Base-by-base conservation (phyloP, 768 basidiomycete species). In the Gloeopeniophorella convolvens region DNA sequence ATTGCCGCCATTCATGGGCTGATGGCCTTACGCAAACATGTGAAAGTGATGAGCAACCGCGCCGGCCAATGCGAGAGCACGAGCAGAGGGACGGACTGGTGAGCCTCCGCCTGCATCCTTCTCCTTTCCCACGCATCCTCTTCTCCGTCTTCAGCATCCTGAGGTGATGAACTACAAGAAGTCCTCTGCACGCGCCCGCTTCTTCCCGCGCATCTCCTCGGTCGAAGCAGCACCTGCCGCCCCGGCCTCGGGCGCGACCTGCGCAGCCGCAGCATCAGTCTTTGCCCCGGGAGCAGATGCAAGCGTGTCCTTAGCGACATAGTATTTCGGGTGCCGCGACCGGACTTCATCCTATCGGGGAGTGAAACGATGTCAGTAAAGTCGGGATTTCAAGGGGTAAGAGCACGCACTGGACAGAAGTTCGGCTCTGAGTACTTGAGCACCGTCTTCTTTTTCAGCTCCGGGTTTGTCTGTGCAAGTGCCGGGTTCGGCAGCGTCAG, bases 171-270 rank as follows among this genome's bases (percentile, higher is more conserved):
- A 42, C 58, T 66, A 89, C 59, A 91, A 68, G 66, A 88, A 89
- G 66, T 92, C 90, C 66, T 91, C 89, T 27, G 90, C 90, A 57
- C 88, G 74, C 40, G 89, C 85, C 40, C 90, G 72, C 67, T 92
- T 92, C 72, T 82, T 88, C 41, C 89, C 88, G 57, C 85, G 77
- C 42, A 76, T 70, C 60, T 86, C 85, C 43, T 85, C 83, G 27
- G 58, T 60, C 23, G 59, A 60, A 48, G 60, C 26, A 4, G 15
- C 5, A 15, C 10, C 13, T 18, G 13, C 28, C 37, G 41, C 35
- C 41, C 42, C 46, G 34, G 34, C 20, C 27, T 54, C 52, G 5
- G 42, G 48, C 40, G 61, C 49, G 39, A 55, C 39, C 48, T 59
- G 57, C 42, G 43, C 53, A 28, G 60, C 65, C 45, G 65, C 54